Evolutionary conservation across 345 rosid species (phyloP).

Genomic region (Rhodamnia rubescens): DNA sequence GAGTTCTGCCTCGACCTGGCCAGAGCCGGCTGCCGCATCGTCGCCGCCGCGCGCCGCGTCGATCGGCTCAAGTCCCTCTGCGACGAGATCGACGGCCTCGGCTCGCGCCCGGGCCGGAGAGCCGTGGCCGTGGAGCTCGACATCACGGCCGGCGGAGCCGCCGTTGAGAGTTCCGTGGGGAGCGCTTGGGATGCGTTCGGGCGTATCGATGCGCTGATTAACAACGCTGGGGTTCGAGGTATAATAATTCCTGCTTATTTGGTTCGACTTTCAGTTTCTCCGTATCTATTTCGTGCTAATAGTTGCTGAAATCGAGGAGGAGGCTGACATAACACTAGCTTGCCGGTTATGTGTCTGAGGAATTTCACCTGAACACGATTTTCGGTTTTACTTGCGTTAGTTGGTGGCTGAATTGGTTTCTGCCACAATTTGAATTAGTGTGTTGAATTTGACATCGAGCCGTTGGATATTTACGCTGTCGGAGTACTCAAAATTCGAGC

Average conservation of each 20-base stretch:
- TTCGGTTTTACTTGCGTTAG: neutral
- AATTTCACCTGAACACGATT: neutral
- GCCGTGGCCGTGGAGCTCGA: slow-evolving; percentile 70
- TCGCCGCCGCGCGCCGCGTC: slow-evolving; percentile 71
- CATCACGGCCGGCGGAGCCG: slow-evolving; percentile 39
- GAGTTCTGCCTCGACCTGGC: slow-evolving; percentile 73
- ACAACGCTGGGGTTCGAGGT: slow-evolving; percentile 77
- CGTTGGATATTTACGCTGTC: neutral
- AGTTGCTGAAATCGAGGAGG: neutral
- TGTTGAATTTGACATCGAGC: neutral
- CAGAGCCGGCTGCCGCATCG: slow-evolving; percentile 53
- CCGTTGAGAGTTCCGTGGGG: slow-evolving; percentile 32
- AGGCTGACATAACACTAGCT: neutral
- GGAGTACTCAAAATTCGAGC: neutral
- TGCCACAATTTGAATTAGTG: neutral
- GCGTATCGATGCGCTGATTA: slow-evolving; percentile 55
- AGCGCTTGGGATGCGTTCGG: slow-evolving; percentile 70
- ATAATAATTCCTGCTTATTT: neutral
- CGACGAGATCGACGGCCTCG: slow-evolving; percentile 40
- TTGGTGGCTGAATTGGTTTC: neutral
- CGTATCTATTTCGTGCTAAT: neutral
- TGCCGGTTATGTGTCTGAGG: neutral
- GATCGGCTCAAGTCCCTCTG: slow-evolving; percentile 61
- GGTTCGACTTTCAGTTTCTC: neutral
- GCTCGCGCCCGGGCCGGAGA: slow-evolving; percentile 5